phyloP scores from a whole-genome alignment of 345 rosid species.

The Dipteronia dyeriana region DNA sequence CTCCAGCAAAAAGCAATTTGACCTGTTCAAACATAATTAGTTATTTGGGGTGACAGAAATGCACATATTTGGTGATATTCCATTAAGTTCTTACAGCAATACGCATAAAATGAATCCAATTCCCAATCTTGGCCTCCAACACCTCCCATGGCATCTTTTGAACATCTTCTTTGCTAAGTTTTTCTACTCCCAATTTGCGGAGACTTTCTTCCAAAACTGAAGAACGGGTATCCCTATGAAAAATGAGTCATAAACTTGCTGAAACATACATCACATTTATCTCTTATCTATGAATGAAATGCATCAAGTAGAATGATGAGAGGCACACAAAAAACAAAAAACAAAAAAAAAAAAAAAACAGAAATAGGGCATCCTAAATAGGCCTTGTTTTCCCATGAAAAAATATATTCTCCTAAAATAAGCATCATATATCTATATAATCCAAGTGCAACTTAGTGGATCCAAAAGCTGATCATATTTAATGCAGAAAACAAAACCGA shows the following conservation, averaged over 20 bases:
- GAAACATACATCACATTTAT: neutral
- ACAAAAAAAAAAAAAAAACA: no score
- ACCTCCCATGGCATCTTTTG: constrained; percentile 99
- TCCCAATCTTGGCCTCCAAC: constrained; percentile 95
- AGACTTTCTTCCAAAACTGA: constrained; percentile 84
- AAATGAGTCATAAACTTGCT: constrained; percentile 15
- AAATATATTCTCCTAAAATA: neutral
- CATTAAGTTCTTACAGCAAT: constrained; percentile 72
- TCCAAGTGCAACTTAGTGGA: neutral
- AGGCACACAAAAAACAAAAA: neutral
- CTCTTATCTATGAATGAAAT: neutral
- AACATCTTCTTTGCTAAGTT: constrained; percentile 94
- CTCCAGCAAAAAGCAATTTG: constrained; percentile 92
- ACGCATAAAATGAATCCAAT: constrained; percentile 98
- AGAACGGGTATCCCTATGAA: constrained; percentile 80
- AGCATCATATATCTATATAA: neutral
- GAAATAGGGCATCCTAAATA: neutral
- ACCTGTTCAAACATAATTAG: constrained; percentile 52
- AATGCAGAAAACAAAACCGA: constrained; percentile 6
- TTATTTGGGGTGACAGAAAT: constrained; percentile 13
- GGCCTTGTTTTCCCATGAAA: neutral
- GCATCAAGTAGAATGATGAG: neutral
- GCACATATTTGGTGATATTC: neutral
- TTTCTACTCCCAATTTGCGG: constrained; percentile 89
- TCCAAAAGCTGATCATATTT: neutral